Percentiles rank a stretch among this genome's conserved stretches.
These are phyloP conservation scores for Aurinia saxatilis DNA, from an alignment of 345 rosid genomes.

Conservation along the genomic window DNA sequence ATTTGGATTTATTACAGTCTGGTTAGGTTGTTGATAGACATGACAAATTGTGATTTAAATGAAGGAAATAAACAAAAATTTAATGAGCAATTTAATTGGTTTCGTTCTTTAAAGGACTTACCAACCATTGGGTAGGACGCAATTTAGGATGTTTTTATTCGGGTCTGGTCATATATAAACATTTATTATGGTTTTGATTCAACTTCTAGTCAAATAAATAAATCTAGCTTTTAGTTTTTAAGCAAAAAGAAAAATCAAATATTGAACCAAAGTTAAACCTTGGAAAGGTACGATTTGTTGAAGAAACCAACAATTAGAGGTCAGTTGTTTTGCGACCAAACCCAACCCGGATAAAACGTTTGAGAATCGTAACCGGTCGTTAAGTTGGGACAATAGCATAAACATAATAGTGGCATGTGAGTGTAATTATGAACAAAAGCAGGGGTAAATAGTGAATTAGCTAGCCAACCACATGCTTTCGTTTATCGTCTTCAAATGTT, in stretches of 20 bases:
- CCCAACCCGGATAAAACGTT: too few species aligned
- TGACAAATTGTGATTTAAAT: not conserved
- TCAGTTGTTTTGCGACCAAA: too few species aligned
- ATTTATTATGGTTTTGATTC: not conserved
- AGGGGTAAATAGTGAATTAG: constrained; percentile 25
- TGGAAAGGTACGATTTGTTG: too few species aligned
- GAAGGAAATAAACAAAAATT: not conserved
- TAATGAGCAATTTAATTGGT: not conserved
- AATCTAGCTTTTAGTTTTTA: not conserved
- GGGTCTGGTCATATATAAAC: not conserved
- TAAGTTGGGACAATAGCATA: constrained; percentile 3
- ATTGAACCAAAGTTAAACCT: too few species aligned
- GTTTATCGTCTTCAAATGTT: constrained; percentile 32
- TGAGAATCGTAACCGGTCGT: not conserved
- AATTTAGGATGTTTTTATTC: not conserved
- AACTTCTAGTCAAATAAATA: not conserved
- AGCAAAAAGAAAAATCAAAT: too few species aligned
- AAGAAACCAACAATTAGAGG: too few species aligned
- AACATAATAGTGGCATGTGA: constrained; percentile 30
- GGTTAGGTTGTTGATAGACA: constrained; percentile 14
- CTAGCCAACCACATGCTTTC: constrained; percentile 25
- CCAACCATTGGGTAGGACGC: not conserved
- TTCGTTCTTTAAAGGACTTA: not conserved
- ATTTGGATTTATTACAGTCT: constrained; percentile 13
- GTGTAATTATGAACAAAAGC: constrained; percentile 30